Evolutionary conservation across 2,329 filamentous ascomycete species (phyloP).

Genomic region (Microsporum ferrugineum): DNA sequence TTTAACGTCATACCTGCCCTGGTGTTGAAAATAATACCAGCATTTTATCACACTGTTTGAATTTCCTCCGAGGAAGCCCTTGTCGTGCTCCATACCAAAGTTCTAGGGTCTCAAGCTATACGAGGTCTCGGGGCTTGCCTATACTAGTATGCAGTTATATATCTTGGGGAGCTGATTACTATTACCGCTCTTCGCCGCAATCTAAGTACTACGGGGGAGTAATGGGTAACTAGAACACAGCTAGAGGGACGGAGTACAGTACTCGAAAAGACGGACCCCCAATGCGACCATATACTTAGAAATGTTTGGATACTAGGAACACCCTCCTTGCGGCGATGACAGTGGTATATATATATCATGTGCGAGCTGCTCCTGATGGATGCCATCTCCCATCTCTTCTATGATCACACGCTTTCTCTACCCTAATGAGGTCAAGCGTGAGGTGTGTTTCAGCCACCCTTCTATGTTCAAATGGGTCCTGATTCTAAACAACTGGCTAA

Average conservation of each 20-base stretch:
- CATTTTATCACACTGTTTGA: not conserved
- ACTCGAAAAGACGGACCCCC: not conserved
- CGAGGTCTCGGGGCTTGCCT: not conserved
- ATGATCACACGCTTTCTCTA: not conserved
- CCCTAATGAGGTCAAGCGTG: not conserved
- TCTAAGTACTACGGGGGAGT: not conserved
- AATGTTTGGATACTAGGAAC: not conserved
- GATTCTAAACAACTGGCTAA: constrained; percentile 10
- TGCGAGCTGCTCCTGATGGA: not conserved
- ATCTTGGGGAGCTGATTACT: not conserved
- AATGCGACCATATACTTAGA: not conserved
- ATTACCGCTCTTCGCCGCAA: not conserved
- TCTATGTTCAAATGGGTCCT: constrained; percentile 4
- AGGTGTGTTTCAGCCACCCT: not conserved
- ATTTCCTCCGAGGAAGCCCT: not conserved
- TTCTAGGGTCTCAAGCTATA: not conserved
- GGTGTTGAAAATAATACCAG: not conserved
- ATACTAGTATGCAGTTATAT: not conserved
- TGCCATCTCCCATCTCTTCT: not conserved
- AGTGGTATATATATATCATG: not conserved
- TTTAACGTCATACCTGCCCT: not conserved
- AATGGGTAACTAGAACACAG: not conserved
- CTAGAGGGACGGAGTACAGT: not conserved
- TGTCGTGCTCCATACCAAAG: not conserved
- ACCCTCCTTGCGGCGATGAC: not conserved